These are phyloP conservation scores for Pseudognaphalium luteoalbum DNA, from an alignment of 129 eudicot species.

Conservation along the genomic window DNA sequence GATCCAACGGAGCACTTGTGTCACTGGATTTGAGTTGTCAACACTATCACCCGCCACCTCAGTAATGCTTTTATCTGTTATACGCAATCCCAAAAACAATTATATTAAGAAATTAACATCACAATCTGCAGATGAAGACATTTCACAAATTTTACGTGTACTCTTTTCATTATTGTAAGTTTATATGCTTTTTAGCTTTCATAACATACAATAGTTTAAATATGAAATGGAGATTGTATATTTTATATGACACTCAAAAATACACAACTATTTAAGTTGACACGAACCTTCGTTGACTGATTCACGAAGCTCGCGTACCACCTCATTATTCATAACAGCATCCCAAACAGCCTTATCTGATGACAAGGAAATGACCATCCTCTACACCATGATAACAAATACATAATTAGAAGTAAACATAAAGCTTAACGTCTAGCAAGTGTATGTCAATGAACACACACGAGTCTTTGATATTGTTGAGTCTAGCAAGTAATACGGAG, in stretches of 20 bases:
- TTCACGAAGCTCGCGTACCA: constrained; percentile 69
- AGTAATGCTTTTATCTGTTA: constrained; percentile 31
- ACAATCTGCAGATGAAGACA: not conserved
- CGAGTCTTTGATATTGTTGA: too few relatives aligned
- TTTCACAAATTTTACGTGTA: too few relatives aligned
- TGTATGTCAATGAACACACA: not conserved
- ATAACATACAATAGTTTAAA: too few relatives aligned
- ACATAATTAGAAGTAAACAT: not conserved
- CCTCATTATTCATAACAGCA: constrained; percentile 88
- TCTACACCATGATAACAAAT: constrained; percentile 31
- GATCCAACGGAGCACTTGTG: constrained; percentile 52
- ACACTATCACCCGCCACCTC: constrained; percentile 23
- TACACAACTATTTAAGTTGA: not conserved
- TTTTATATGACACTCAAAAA: not conserved
- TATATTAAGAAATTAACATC: not conserved
- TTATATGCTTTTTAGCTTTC: too few relatives aligned
- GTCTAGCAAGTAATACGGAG: too few relatives aligned
- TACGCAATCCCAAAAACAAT: constrained; percentile 8
- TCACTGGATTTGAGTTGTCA: constrained; percentile 32
- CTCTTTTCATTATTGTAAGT: too few relatives aligned
- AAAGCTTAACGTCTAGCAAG: not conserved
- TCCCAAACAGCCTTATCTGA: constrained; percentile 87
- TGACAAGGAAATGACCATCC: constrained; percentile 79
- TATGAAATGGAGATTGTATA: too few relatives aligned
- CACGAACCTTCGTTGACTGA: constrained; percentile 53